phyloP scores from a whole-genome alignment of 129 eudicot species.

The Helianthus tuberosus region DNA sequence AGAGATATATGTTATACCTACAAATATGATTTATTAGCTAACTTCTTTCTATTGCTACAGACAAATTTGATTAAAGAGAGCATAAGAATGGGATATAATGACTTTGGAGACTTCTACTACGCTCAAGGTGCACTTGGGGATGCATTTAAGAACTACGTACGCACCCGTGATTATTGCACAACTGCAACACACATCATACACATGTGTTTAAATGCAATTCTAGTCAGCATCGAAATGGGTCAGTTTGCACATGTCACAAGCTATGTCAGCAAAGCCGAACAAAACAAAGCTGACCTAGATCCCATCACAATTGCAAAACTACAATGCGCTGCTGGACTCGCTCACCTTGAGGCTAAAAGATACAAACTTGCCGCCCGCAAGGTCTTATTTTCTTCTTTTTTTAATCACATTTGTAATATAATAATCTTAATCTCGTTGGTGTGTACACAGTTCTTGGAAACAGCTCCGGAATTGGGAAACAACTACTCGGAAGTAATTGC shows the following conservation, averaged over 20 bases:
- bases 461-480: slow-evolving; percentile 84
- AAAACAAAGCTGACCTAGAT: slow-evolving; percentile 58
- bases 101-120: slow-evolving; percentile 94
- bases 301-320: slow-evolving; percentile 65
- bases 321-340: slow-evolving; percentile 86
- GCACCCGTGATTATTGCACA: slow-evolving; percentile 97
- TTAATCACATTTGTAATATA: background rate
- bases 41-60: slow-evolving; percentile 42
- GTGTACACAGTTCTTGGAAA: slow-evolving; percentile 74
- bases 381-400: slow-evolving; percentile 42
- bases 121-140: slow-evolving; percentile 93
- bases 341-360: slow-evolving; percentile 74
- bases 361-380: slow-evolving; percentile 97
- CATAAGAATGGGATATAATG: slow-evolving; percentile 98
- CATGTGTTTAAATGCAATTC: slow-evolving; percentile 93
- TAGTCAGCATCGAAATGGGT: slow-evolving; percentile 97
- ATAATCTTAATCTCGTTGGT: background rate
- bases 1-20: background rate
- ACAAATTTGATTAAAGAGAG: slow-evolving; percentile 96
- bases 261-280: slow-evolving; percentile 91
- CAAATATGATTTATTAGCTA: slow-evolving; percentile 9
- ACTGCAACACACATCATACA: slow-evolving; percentile 76
- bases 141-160: slow-evolving; percentile 92
- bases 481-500: slow-evolving; percentile 90
- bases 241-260: slow-evolving; percentile 91